Evolutionary conservation across 257 asterid species (phyloP).

Genomic region (Fraxinus cuspidata): DNA sequence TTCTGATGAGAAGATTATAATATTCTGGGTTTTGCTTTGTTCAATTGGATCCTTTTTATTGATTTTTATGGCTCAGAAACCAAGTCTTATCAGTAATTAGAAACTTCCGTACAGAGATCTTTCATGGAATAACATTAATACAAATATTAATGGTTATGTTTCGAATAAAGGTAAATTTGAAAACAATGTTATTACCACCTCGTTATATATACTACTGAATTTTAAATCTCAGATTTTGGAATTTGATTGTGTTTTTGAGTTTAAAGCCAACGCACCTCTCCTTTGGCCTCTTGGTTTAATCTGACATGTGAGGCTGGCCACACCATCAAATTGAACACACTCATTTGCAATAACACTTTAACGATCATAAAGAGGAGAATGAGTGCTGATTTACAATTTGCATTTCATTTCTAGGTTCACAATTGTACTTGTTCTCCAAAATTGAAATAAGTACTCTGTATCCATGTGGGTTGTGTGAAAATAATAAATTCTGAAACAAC

Average conservation of each 20-base stretch:
- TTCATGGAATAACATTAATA: too few relatives aligned
- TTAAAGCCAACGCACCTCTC: not conserved
- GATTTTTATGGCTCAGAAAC: not conserved
- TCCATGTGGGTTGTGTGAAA: not conserved
- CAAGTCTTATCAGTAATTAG: not conserved
- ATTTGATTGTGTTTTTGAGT: not conserved
- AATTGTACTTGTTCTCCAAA: not conserved
- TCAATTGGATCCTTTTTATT: not conserved
- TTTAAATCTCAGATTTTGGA: too few relatives aligned
- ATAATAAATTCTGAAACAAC: not conserved
- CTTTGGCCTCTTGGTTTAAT: not conserved
- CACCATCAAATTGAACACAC: not conserved
- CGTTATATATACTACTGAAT: too few relatives aligned
- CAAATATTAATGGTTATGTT: not conserved
- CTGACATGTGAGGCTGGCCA: not conserved
- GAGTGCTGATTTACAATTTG: not conserved
- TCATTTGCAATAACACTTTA: not conserved
- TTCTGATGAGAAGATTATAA: not conserved
- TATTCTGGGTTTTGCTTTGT: not conserved
- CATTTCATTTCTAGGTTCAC: not conserved
- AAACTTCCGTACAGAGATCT: not conserved
- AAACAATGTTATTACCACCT: not conserved
- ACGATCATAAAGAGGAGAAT: not conserved
- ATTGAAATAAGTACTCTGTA: not conserved
- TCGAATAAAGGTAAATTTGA: not conserved